Evolutionary conservation across 2,329 filamentous ascomycete genomes (phyloP).

Genomic region (Alternaria sp.): DNA sequence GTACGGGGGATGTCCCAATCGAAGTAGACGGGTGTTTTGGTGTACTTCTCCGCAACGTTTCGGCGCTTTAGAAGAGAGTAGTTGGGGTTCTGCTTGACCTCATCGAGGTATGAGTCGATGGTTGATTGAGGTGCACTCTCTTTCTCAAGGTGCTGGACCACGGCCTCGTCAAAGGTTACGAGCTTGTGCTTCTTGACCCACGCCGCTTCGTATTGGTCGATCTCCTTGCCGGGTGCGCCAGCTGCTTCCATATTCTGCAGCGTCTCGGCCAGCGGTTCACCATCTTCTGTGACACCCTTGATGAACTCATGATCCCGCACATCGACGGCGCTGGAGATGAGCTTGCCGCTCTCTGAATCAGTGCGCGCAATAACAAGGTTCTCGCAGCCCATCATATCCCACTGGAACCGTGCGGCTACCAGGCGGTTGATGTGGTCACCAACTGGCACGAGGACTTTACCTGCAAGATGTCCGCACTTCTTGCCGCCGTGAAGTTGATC

Average conservation of each 20-base stretch:
- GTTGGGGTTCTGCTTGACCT: conserved; percentile 70
- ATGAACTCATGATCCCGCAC: conserved; percentile 97
- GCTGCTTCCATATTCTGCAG: conserved; percentile 87
- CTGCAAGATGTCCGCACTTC: conserved; percentile 96
- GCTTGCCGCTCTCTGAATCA: conserved; percentile 90
- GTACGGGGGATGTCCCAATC: conserved; percentile 92
- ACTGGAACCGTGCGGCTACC: conserved; percentile 91
- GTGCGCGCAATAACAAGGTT: conserved; percentile 95
- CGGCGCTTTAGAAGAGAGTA: conserved; percentile 82
- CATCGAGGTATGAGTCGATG: conserved; percentile 72
- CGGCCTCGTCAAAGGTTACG: conserved; percentile 91
- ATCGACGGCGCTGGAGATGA: conserved; percentile 90
- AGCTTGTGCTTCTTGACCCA: conserved; percentile 90
- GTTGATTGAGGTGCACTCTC: conserved; percentile 70
- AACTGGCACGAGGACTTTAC: conserved; percentile 92
- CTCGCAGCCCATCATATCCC: conserved; percentile 97
- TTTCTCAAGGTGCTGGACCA: conserved; percentile 74
- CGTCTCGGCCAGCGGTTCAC: conserved; percentile 84
- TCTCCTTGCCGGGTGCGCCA: conserved; percentile 79
- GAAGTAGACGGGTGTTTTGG: conserved; percentile 77
- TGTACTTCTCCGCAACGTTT: conserved; percentile 72
- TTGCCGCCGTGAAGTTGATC: conserved; percentile 98
- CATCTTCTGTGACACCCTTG: conserved; percentile 80
- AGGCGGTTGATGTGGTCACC: conserved; percentile 97
- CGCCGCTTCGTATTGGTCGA: conserved; percentile 82